Evolutionary conservation across 352 stramenopile species (phyloP).

Genomic region (Bremia lactucae): DNA sequence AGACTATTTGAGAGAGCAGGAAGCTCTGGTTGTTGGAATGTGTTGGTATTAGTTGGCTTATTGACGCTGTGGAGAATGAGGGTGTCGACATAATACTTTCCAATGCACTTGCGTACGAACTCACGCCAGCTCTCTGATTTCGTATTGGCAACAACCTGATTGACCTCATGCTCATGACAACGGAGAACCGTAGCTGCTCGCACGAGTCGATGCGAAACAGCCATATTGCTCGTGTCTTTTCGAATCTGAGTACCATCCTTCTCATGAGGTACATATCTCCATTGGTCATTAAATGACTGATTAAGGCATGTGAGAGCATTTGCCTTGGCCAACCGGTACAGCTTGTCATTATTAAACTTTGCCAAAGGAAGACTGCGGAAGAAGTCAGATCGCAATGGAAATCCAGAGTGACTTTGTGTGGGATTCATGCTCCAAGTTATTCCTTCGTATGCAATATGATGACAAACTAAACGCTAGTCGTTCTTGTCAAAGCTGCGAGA

Average conservation of each 20-base stretch:
- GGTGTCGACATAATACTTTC: conserved; percentile 63
- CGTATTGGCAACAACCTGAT: conserved; percentile 59
- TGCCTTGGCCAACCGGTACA: conserved; percentile 39
- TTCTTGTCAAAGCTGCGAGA: too few species aligned
- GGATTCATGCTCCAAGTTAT: conserved; percentile 20
- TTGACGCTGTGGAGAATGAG: conserved; percentile 61
- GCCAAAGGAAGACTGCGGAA: conserved; percentile 57
- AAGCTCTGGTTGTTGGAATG: conserved; percentile 5
- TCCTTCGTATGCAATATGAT: too few species aligned
- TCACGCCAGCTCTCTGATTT: conserved; percentile 62
- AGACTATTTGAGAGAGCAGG: conserved; percentile 10
- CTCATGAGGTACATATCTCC: conserved; percentile 67
- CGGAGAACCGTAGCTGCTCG: conserved; percentile 57
- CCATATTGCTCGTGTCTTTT: conserved; percentile 75
- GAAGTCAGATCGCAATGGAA: conserved; percentile 61
- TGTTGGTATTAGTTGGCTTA: conserved; percentile 8
- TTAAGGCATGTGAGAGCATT: conserved; percentile 50
- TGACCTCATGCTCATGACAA: conserved; percentile 66
- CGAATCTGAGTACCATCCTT: conserved; percentile 72
- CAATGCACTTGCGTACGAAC: conserved; percentile 68
- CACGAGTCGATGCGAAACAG: conserved; percentile 50
- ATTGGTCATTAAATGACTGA: conserved; percentile 73
- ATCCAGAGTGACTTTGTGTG: conserved; percentile 16
- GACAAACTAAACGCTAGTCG: too few species aligned
- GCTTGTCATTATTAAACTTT: conserved; percentile 42